Conservation (phyloP, 2,329 filamentous ascomycete species). For the Scopulariopsis brevicaulis region DNA sequence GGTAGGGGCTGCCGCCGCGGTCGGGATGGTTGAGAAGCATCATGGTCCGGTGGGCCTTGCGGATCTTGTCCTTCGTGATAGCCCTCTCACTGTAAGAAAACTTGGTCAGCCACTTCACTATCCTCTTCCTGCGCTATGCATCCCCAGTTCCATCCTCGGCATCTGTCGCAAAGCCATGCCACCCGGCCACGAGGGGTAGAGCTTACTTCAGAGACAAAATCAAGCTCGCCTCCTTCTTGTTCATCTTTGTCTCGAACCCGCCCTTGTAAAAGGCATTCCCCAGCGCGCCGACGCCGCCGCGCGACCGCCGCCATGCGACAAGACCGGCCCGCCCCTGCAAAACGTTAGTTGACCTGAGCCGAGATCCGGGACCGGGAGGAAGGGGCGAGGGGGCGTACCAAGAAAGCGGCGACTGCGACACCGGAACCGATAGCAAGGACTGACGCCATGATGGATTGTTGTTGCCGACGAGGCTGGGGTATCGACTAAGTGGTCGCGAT, state of each 20-base stretch:
- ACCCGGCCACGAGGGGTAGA: background rate
- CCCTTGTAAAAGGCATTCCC: slow-evolving; percentile 96
- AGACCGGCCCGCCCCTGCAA: slow-evolving; percentile 79
- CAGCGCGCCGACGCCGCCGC: slow-evolving; percentile 65
- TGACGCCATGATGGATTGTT: slow-evolving; percentile 22
- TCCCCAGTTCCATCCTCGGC: background rate
- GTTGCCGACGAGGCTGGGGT: background rate
- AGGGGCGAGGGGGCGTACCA: slow-evolving; percentile 22
- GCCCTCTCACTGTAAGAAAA: slow-evolving; percentile 58
- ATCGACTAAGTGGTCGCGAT: background rate
- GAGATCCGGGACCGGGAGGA: background rate
- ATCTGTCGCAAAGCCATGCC: background rate
- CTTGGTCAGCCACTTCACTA: background rate
- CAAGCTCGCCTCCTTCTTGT: slow-evolving; percentile 75
- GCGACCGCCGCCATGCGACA: slow-evolving; percentile 75
- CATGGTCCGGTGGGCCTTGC: slow-evolving; percentile 87
- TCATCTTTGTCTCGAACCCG: slow-evolving; percentile 96
- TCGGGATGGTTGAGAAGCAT: slow-evolving; percentile 99
- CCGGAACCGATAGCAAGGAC: slow-evolving; percentile 34
- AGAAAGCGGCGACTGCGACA: slow-evolving; percentile 38
- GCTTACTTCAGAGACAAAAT: slow-evolving; percentile 81
- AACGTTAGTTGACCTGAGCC: slow-evolving; percentile 6
- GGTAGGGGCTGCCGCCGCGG: slow-evolving; percentile 88
- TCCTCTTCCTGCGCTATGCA: background rate
- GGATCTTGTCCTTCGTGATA: slow-evolving; percentile 83